A percentile compares a stretch with the other conserved stretches of the same genome.
Conservation (phyloP, 106 monocot genomes). For the Allium sativum region DNA sequence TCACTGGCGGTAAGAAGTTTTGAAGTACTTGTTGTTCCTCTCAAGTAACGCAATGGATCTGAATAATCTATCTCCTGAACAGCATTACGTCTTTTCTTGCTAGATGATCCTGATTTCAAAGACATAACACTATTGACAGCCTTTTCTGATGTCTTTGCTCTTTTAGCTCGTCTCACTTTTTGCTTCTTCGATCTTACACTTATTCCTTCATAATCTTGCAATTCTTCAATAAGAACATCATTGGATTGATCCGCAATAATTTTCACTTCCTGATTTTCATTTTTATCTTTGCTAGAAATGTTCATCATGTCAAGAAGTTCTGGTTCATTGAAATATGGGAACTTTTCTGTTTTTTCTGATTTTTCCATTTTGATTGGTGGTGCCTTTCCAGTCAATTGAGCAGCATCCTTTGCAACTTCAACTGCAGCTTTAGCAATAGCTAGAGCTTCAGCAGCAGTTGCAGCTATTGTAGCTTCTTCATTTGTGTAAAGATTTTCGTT, state of each 20-base stretch:
- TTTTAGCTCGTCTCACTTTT: conserved; percentile 64
- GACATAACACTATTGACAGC: conserved; percentile 18
- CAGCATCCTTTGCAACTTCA: conserved; percentile 81
- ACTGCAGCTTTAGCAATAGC: conserved; percentile 87
- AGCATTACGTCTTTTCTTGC: conserved; percentile 46
- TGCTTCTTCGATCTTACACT: conserved; percentile 67
- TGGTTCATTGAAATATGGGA: neutral
- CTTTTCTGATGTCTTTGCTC: conserved; percentile 49
- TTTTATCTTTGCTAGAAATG: neutral
- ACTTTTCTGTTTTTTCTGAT: conserved; percentile 20
- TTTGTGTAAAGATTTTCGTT: conserved; percentile 31
- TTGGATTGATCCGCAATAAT: conserved; percentile 1
- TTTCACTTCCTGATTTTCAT: conserved; percentile 5
- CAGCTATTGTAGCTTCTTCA: conserved; percentile 63
- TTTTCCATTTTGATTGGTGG: conserved; percentile 16
- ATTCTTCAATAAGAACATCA: conserved; percentile 7
- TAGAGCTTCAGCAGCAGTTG: conserved; percentile 73
- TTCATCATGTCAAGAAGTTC: neutral
- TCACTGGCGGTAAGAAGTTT: conserved; percentile 70
- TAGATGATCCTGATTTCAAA: conserved; percentile 33
- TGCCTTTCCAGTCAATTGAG: conserved; percentile 25
- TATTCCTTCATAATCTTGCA: conserved; percentile 12
- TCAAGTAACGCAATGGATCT: conserved; percentile 66
- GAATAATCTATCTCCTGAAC: conserved; percentile 57
- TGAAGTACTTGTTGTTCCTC: conserved; percentile 44